Evolutionary conservation across 1,284 basidiomycete genomes (phyloP), one percentile per base, ranked within the genome.

Genomic region (Peniophora sp.): DNA sequence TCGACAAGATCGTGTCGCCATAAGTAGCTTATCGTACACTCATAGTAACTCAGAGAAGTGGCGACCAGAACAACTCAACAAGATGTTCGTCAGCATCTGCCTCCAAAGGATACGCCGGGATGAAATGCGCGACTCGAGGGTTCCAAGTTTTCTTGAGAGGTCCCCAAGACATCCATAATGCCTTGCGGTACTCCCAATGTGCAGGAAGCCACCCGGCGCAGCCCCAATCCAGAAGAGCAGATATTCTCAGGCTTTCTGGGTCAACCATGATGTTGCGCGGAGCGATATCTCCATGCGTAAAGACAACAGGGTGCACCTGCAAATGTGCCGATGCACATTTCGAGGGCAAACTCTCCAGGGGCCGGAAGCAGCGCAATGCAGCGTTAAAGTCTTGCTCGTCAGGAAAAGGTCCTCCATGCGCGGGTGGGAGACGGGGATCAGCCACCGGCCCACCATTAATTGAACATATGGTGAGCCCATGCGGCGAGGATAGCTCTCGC

Each of bases 241-340:
- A 19, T n/a, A 51, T n/a, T 8, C 16, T 8, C 8, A 17, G n/a
- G 23, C 16, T 39, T 10, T 39, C 51, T 16, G 43, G 51, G 11
- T 51, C 17, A 12, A 56, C 45, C n/a, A 58, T 24, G 35, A 58
- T 52, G 50, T 58, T 58, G 17, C 51, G 39, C 3, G 49, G 46
- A 3, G 50, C 27, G 19, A 58, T 39, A 43, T 58, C 56, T 20
- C 51, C 51, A 38, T 56, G 56, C 19, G 49, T 48, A 12, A 53
- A 43, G n/a, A 41, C 19, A 25, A 48, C n/a, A 22, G 12, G 41
- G 22, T 53, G 43, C 1, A 16, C 25, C 10, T n/a, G 45, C 5
- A n/a, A 17, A 8, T 34, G 16, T n/a, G 17, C 16, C 3, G 11
- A 19, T n/a, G 24, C 24, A 34, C 12, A 22, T 19, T 27, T 12